Evolutionary conservation across 179 eudicot genomes (phyloP), one percentile per base, ranked within the genome.

Genomic region (Nepenthes alata): DNA sequence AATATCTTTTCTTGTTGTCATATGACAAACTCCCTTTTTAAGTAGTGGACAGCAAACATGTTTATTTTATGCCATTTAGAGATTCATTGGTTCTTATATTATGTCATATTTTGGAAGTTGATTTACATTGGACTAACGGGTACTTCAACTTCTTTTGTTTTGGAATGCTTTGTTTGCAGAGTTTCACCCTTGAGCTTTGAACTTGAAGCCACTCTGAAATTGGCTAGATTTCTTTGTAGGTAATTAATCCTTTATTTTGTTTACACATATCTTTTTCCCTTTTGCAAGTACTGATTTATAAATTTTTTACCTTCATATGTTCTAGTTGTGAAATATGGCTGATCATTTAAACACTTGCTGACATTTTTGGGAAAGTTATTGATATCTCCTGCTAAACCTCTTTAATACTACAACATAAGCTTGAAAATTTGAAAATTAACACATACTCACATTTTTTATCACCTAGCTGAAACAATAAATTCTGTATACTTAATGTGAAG

Each of bases 171-270:
- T 49, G 53, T 10, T 37, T 77, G 71, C 88, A 93, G 98, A 77
- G 98, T 93, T 61, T 93, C 98, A 44, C 96, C 98, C n/a, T 74
- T 93, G 61, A 93, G 97, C 85, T 93, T 93, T 73, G 98, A 93
- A 78, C 98, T 93, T 56, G 98, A 93, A 79, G 89, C 98, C 72
- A 89, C 97, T 37, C 63, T 93, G 75, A 93, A 90, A 72, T 64
- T 93, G 81, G 97, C 98, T 73, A 78, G 98, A 74, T 93, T 83
- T 65, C 94, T 93, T 55, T 89, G 97, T 89, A 81, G 98, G 98
- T 93, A 75, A 64, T 62, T 44, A 3, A 14, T 47, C 58, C 58
- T 53, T 16, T 67, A 12, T 8, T 11, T 59, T 6, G 56, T 49
- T 61, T 51, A 4, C 25, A 60, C 45, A 25, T 25, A 41, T 35